Base-by-base conservation (phyloP, 495 filamentous ascomycete species). In the Penicillium daleae region DNA sequence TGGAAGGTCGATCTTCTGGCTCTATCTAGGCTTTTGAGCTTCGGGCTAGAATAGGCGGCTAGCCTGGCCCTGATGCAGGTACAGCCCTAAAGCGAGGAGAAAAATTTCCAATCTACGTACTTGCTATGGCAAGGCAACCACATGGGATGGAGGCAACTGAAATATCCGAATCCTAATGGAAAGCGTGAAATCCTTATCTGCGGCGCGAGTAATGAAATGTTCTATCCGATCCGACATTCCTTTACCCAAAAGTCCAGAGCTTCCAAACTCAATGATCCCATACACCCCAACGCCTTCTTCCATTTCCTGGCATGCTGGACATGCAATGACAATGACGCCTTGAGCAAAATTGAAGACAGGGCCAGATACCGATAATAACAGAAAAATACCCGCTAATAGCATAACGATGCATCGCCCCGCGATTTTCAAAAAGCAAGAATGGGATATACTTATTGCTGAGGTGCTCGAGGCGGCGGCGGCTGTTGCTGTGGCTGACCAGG, bases 311-410 rank as follows among this genome's bases (percentile, higher is more conserved):
- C 40, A 46, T 46, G 40, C 40, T 46, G 12, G 15, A 22, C 40
- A 46, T 39, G 40, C 40, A 22, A 46, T 46, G 19, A 46, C 22
- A 27, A 49, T 26, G 24, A 49, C 22, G 24, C 12, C 50, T 53
- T 27, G 19, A 5, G 26, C 26, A 57, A 50, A 52, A 6, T 42
- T 32, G n/a, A 13, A 62, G 33, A 32, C 17, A 46, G 32, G 50
- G 32, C 15, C 26, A 39, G 17, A 51, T 55, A 59, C 39, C 12
- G 56, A 62, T 32, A 52, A 32, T 29, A n/a, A 32, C 8, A 59
- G 63, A 44, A 44, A 27, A 55, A 55, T 62, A 54, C 33, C 31
- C 65, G 69, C 60, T 62, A 65, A 64, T 63, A 52, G 50, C 29
- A 56, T 27, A 48, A 22, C 17, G 50, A 68, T 62, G 33, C 9